phyloP scores from a whole-genome alignment of 2,329 filamentous ascomycete species.

The Simplicillium sp. region DNA sequence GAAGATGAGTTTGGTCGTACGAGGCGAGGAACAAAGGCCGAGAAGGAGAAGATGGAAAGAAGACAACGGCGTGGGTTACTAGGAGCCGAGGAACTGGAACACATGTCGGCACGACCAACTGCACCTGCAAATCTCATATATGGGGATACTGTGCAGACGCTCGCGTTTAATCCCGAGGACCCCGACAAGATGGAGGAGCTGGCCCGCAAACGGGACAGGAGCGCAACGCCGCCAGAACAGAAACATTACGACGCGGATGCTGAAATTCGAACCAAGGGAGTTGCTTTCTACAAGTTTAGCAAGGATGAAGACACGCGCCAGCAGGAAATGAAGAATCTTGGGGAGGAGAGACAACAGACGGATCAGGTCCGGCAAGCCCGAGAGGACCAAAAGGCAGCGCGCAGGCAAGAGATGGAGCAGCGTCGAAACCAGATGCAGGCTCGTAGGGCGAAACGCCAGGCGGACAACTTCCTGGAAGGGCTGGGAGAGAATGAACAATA shows the following conservation, averaged over 20 bases:
- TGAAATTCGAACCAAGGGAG: slow-evolving; percentile 81
- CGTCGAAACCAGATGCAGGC: slow-evolving; percentile 52
- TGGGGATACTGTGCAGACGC: slow-evolving; percentile 74
- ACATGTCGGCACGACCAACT: slow-evolving; percentile 57
- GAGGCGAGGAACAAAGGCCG: slow-evolving; percentile 59
- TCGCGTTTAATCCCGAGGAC: slow-evolving; percentile 73
- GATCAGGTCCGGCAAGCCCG: slow-evolving; percentile 49
- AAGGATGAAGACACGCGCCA: slow-evolving; percentile 57
- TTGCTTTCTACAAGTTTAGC: slow-evolving; percentile 86
- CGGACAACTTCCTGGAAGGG: slow-evolving; percentile 62
- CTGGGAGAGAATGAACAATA: slow-evolving; percentile 19
- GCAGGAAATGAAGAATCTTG: slow-evolving; percentile 66
- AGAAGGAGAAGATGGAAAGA: slow-evolving; percentile 56
- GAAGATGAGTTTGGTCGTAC: slow-evolving; percentile 88
- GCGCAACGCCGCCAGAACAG: slow-evolving; percentile 68
- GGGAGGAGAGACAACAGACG: slow-evolving; percentile 57
- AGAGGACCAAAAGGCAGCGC: slow-evolving; percentile 46
- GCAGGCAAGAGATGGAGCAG: slow-evolving; percentile 55
- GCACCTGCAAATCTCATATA: slow-evolving; percentile 67
- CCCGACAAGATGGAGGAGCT: slow-evolving; percentile 67
- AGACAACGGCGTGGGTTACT: slow-evolving; percentile 38
- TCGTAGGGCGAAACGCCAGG: slow-evolving; percentile 54
- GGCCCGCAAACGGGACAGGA: slow-evolving; percentile 68
- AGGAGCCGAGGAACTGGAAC: slow-evolving; percentile 52
- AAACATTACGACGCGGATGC: slow-evolving; percentile 77